Conservation (phyloP, 805 yeast genomes). For the Pichia exigua region DNA sequence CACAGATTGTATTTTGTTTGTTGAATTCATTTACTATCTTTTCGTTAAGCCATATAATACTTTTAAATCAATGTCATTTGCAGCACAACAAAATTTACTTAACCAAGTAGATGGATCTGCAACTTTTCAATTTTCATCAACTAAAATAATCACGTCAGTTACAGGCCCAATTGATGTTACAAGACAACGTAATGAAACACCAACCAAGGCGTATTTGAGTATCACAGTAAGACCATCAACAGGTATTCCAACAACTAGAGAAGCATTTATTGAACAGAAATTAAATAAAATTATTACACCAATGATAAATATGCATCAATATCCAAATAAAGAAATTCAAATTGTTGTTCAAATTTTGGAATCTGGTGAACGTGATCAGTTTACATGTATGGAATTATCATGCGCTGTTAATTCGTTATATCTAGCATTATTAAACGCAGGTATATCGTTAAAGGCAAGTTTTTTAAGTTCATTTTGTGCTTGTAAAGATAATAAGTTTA, state of each 20-base stretch:
- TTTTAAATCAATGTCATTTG: not conserved
- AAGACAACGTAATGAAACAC: slow-evolving; percentile 73
- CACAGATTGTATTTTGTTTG: not conserved
- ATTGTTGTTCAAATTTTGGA: slow-evolving; percentile 59
- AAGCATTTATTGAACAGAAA: slow-evolving; percentile 66
- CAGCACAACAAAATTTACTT: slow-evolving; percentile 25
- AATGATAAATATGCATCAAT: slow-evolving; percentile 49
- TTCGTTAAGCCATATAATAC: not conserved
- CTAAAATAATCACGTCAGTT: slow-evolving; percentile 65
- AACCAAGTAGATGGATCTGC: slow-evolving; percentile 79
- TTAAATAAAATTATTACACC: slow-evolving; percentile 54
- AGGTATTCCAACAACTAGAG: slow-evolving; percentile 70
- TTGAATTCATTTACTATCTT: not conserved
- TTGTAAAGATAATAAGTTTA: slow-evolving; percentile 22
- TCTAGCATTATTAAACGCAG: slow-evolving; percentile 75
- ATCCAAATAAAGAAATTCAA: slow-evolving; percentile 76
- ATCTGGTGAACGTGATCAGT: slow-evolving; percentile 36
- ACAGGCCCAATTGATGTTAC: slow-evolving; percentile 84
- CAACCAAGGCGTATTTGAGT: slow-evolving; percentile 71
- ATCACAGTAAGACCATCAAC: slow-evolving; percentile 68
- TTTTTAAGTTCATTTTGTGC: slow-evolving; percentile 47
- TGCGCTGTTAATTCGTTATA: slow-evolving; percentile 67
- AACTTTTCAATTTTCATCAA: slow-evolving; percentile 39
- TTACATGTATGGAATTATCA: slow-evolving; percentile 40
- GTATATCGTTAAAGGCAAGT: slow-evolving; percentile 58